Percentiles rank a stretch among this genome's conserved stretches.
Evolutionary conservation across 192 early-diverging fungal genomes (phyloP).

Genomic region (Geosiphon pyriformis): DNA sequence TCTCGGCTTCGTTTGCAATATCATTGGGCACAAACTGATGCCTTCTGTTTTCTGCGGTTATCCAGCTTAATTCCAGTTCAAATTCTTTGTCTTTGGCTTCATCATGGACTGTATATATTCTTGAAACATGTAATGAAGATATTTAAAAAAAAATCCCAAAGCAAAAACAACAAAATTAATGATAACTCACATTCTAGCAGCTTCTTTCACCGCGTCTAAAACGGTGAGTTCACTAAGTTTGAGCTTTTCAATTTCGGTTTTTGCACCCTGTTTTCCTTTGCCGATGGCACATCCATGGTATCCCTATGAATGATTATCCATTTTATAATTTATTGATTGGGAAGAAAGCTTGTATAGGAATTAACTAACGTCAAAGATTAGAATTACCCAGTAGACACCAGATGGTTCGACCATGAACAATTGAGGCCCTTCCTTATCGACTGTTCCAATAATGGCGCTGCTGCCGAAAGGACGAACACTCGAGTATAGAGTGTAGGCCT

Average conservation of each 20-base stretch:
- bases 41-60: conserved; percentile 70
- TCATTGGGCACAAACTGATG: conserved; percentile 88
- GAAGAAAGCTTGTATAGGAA: too few species aligned
- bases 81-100: conserved; percentile 98
- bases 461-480: conserved; percentile 91
- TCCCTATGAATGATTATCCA: conserved; percentile 50
- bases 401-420: conserved; percentile 97
- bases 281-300: conserved; percentile 93
- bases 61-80: conserved; percentile 97
- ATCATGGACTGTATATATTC: conserved; percentile 92
- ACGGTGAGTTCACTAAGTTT: conserved; percentile 74
- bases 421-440: conserved; percentile 77
- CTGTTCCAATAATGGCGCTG: conserved; percentile 74
- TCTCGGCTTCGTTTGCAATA: conserved; percentile 79
- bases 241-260: conserved; percentile 98
- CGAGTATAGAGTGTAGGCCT: conserved; percentile 96
- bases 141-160: not conserved
- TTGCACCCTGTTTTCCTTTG: conserved; percentile 94
- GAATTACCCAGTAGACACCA: conserved; percentile 82
- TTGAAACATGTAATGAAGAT: conserved; percentile 27
- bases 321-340: not conserved
- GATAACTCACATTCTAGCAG: conserved; percentile 79
- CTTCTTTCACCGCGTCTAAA: conserved; percentile 88
- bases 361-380: not conserved
- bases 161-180: conserved; percentile 1